These are phyloP conservation scores for Discostella stelligera DNA, from an alignment of 352 stramenopile species.

Conservation along the genomic window DNA sequence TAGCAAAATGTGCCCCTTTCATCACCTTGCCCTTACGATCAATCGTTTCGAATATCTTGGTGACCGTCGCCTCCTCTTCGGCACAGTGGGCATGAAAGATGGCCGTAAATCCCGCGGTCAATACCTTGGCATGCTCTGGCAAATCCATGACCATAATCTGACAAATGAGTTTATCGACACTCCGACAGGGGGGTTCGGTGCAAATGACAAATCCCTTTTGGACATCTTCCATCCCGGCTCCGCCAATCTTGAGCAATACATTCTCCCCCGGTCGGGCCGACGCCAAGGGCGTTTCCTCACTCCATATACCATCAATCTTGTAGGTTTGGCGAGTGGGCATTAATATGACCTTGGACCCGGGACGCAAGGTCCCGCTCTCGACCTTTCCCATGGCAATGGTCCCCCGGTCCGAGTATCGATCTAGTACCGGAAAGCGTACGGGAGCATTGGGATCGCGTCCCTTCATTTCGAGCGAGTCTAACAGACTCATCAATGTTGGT, in stretches of 20 bases:
- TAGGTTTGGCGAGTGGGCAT: slow-evolving; percentile 89
- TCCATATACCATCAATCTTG: slow-evolving; percentile 82
- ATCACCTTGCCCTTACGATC: slow-evolving; percentile 90
- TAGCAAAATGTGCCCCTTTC: slow-evolving; percentile 94
- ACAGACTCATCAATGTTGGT: slow-evolving; percentile 89
- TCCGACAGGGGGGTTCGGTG: slow-evolving; percentile 72
- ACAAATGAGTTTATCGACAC: slow-evolving; percentile 84
- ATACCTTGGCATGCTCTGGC: slow-evolving; percentile 93
- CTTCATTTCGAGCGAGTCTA: slow-evolving; percentile 91
- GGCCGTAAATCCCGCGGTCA: slow-evolving; percentile 96
- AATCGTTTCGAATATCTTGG: slow-evolving; percentile 87
- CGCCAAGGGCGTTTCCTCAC: slow-evolving; percentile 91
- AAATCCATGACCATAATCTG: slow-evolving; percentile 94
- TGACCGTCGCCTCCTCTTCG: slow-evolving; percentile 92
- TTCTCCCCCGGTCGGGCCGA: slow-evolving; percentile 97
- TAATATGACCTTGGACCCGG: slow-evolving; percentile 91
- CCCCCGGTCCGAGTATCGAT: slow-evolving; percentile 95
- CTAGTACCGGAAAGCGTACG: slow-evolving; percentile 94
- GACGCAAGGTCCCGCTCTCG: slow-evolving; percentile 90
- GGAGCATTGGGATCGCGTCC: slow-evolving; percentile 89
- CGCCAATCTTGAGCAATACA: slow-evolving; percentile 92
- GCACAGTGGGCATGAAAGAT: slow-evolving; percentile 97
- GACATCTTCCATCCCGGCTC: slow-evolving; percentile 84
- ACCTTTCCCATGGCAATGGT: slow-evolving; percentile 98
- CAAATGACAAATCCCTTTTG: slow-evolving; percentile 93